phyloP scores from a whole-genome alignment of 805 yeast species.

The Saturnispora sanitii region DNA sequence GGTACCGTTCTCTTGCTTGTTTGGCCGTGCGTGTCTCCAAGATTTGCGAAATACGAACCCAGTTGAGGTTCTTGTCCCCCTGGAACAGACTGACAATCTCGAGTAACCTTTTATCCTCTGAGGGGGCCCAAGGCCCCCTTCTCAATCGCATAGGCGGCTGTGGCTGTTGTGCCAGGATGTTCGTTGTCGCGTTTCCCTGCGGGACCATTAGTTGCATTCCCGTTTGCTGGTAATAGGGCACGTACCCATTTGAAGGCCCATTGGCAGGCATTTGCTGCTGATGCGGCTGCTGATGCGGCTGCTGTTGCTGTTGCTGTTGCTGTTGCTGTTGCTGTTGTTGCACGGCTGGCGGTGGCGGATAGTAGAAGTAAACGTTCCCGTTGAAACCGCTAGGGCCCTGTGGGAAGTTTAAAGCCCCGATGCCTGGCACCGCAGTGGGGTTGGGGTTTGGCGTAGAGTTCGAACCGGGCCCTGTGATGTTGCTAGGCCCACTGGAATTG shows the following conservation, averaged over 20 bases:
- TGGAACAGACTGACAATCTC: slow-evolving; percentile 63
- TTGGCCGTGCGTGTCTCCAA: slow-evolving; percentile 77
- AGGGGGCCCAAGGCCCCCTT: slow-evolving; percentile 87
- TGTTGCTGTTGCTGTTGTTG: not conserved
- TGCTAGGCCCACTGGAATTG: too few relatives aligned
- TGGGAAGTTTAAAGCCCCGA: too few relatives aligned
- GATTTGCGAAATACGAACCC: slow-evolving; percentile 77
- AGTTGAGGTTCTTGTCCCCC: slow-evolving; percentile 50
- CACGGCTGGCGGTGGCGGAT: not conserved
- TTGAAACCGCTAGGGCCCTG: not conserved
- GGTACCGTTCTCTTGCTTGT: slow-evolving; percentile 86
- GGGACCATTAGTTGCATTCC: not conserved
- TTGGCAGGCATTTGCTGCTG: not conserved
- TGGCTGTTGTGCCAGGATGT: not conserved
- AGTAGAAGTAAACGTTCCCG: not conserved
- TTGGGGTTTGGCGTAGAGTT: too few relatives aligned
- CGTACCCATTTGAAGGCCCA: not conserved
- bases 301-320: slow-evolving; percentile 4
- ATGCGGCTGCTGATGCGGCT: slow-evolving; percentile 6
- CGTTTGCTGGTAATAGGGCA: not conserved
- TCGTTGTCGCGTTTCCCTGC: not conserved
- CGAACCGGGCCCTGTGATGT: too few relatives aligned
- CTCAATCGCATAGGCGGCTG: slow-evolving; percentile 22
- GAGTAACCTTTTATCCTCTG: slow-evolving; percentile 66
- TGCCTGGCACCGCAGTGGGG: too few relatives aligned